Conservation (phyloP, 495 filamentous ascomycete species). For the Daldinia loculata region DNA sequence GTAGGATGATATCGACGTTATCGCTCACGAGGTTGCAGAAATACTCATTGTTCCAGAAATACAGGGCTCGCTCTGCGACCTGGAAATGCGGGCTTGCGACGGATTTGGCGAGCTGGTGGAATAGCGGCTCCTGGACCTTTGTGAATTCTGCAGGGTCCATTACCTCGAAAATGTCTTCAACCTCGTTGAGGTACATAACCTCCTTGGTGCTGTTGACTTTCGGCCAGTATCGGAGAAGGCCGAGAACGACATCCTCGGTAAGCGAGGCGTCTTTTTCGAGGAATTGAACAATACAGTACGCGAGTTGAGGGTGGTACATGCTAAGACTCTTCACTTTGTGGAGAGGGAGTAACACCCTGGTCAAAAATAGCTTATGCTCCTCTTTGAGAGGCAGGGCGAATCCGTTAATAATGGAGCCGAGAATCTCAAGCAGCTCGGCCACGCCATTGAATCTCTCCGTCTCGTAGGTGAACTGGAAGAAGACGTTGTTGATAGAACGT, state of each 20-base stretch:
- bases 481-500: constrained; percentile 99
- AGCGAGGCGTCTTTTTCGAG: constrained; percentile 96
- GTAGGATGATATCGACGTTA: constrained; percentile 96
- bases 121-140: constrained; percentile 97
- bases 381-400: constrained; percentile 98
- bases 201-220: constrained; percentile 99
- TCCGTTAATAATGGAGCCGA: constrained; percentile 99
- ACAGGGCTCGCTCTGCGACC: constrained; percentile 95
- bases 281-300: constrained; percentile 99
- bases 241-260: constrained; percentile 98
- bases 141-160: constrained; percentile 99
- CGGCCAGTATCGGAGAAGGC: constrained; percentile 95
- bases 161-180: constrained; percentile 99
- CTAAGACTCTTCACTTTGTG: constrained; percentile 99
- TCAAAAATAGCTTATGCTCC: constrained; percentile 98
- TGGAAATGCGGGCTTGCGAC: constrained; percentile 99
- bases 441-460: constrained; percentile 99
- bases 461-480: constrained; percentile 99
- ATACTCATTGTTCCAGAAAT: constrained; percentile 99
- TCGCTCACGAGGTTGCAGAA: constrained; percentile 99
- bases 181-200: constrained; percentile 99
- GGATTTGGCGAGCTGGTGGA: constrained; percentile 96
- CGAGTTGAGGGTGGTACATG: constrained; percentile 99
- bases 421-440: constrained; percentile 93
- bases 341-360: constrained; percentile 87